Evolutionary conservation across 208 protist species (phyloP).

Genomic region (Strigomonas culicis): DNA sequence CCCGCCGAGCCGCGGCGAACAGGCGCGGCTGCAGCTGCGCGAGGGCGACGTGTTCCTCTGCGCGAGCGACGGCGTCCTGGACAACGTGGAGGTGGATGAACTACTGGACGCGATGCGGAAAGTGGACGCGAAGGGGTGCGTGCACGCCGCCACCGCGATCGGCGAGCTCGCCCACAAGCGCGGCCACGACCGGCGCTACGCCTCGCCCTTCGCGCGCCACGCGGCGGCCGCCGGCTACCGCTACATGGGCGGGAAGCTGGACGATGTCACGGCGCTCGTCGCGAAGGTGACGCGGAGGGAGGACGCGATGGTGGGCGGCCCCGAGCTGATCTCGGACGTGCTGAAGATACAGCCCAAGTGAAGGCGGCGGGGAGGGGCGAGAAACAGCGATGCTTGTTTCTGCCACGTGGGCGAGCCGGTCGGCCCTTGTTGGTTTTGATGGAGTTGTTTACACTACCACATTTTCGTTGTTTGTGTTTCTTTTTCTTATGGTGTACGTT

Average conservation of each 20-base stretch:
- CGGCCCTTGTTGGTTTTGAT: no score
- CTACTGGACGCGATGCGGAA: slow-evolving; percentile 30
- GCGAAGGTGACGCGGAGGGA: slow-evolving; percentile 45
- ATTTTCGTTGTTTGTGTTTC: no score
- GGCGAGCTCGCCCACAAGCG: slow-evolving; percentile 51
- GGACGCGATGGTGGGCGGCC: no score
- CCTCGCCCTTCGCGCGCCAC: slow-evolving; percentile 79
- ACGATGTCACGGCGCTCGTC: slow-evolving; percentile 82
- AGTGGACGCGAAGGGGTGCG: slow-evolving; percentile 41
- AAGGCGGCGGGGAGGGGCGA: no score
- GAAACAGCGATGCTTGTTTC: no score
- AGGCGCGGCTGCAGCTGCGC: slow-evolving; percentile 49
- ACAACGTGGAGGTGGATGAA: slow-evolving; percentile 73
- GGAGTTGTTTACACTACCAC: no score
- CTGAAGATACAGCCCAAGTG: no score
- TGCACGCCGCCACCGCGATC: slow-evolving; percentile 55
- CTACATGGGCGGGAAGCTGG: slow-evolving; percentile 78
- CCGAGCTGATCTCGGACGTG: no score
- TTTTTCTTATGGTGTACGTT: no score
- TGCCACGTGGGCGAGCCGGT: no score
- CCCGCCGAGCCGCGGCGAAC: slow-evolving; percentile 56
- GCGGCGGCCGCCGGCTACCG: slow-evolving; percentile 51
- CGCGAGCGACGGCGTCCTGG: slow-evolving; percentile 77
- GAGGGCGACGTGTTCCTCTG: slow-evolving; percentile 73
- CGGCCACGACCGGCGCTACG: slow-evolving; percentile 40